phyloP scores from a whole-genome alignment of 2,329 filamentous ascomycete genomes.

The Colletotrichum higginsianum region DNA sequence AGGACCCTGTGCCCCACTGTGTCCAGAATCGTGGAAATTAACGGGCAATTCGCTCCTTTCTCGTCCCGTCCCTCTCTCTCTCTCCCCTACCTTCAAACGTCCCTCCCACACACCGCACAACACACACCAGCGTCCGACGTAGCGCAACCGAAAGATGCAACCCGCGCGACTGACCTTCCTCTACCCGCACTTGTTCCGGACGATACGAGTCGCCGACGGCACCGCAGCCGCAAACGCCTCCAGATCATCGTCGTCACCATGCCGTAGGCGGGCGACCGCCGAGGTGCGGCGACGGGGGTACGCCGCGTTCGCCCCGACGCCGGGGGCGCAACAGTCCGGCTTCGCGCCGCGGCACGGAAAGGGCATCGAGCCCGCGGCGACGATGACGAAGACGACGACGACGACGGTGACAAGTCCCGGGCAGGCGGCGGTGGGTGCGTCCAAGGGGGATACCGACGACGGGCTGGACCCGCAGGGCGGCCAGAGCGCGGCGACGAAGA shows the following conservation, averaged over 20 bases:
- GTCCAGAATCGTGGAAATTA: slow-evolving; percentile 35
- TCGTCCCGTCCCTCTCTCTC: neutral
- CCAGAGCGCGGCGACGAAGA: slow-evolving; percentile 35
- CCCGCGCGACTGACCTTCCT: slow-evolving; percentile 76
- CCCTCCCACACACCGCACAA: neutral
- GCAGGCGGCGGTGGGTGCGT: slow-evolving; percentile 10
- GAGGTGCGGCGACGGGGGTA: slow-evolving; percentile 47
- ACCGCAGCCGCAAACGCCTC: slow-evolving; percentile 56
- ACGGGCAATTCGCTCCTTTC: slow-evolving; percentile 13
- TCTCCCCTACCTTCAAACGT: neutral
- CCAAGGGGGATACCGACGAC: slow-evolving; percentile 16
- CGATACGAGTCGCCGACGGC: slow-evolving; percentile 61
- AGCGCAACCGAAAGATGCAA: slow-evolving; percentile 64
- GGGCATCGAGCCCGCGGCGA: slow-evolving; percentile 68
- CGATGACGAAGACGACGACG: slow-evolving; percentile 44
- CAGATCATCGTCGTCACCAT: slow-evolving; percentile 46
- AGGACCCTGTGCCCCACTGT: slow-evolving; percentile 25
- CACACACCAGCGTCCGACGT: neutral
- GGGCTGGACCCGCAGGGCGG: slow-evolving; percentile 40
- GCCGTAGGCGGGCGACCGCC: slow-evolving; percentile 38
- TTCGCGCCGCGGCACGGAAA: slow-evolving; percentile 73
- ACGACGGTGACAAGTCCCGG: neutral
- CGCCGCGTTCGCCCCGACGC: slow-evolving; percentile 53
- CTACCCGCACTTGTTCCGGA: slow-evolving; percentile 77
- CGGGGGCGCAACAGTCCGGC: slow-evolving; percentile 56